Evolutionary conservation across 495 filamentous ascomycete species (phyloP).

Genomic region (Xeromyces bisporus): DNA sequence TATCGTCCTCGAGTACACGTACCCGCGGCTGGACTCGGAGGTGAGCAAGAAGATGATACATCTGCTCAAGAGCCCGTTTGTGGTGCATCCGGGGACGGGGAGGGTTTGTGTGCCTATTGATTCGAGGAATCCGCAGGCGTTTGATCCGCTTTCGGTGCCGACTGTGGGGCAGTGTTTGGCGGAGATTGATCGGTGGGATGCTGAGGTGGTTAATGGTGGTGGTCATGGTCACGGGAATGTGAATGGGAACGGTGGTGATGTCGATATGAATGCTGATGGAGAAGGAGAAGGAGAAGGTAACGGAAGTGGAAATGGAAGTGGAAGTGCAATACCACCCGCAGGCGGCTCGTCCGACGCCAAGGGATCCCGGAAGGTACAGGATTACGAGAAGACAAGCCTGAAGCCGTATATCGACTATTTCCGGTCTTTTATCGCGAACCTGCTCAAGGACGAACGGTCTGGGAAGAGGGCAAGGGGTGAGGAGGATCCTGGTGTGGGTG

Average conservation of each 20-base stretch:
- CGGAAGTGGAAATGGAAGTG: too few species aligned
- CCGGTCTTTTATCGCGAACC: conserved; percentile 53
- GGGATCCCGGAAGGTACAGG: conserved; percentile 39
- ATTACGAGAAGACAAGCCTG: conserved; percentile 94
- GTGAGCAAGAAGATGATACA: conserved; percentile 96
- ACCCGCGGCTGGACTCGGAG: conserved; percentile 91
- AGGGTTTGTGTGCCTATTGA: conserved; percentile 93
- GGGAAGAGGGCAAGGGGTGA: conserved; percentile 57
- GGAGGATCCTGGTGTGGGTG: conserved; percentile 30
- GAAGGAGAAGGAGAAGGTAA: conserved; percentile 28
- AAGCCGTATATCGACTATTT: conserved; percentile 89
- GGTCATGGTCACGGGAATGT: conserved; percentile 38
- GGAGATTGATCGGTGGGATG: conserved; percentile 68
- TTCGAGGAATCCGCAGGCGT: conserved; percentile 45
- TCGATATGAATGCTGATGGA: conserved; percentile 17
- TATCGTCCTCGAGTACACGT: conserved; percentile 90
- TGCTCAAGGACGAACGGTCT: conserved; percentile 68
- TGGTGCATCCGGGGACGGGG: conserved; percentile 87
- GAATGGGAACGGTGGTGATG: conserved; percentile 15
- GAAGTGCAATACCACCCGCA: background rate
- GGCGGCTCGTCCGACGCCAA: conserved; percentile 15
- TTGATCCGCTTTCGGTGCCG: conserved; percentile 75
- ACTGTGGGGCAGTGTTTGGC: conserved; percentile 62
- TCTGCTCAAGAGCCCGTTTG: conserved; percentile 89
- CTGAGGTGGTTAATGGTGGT: conserved; percentile 13